Conservation (phyloP, 768 basidiomycete species). For the Ramaria sp. region DNA sequence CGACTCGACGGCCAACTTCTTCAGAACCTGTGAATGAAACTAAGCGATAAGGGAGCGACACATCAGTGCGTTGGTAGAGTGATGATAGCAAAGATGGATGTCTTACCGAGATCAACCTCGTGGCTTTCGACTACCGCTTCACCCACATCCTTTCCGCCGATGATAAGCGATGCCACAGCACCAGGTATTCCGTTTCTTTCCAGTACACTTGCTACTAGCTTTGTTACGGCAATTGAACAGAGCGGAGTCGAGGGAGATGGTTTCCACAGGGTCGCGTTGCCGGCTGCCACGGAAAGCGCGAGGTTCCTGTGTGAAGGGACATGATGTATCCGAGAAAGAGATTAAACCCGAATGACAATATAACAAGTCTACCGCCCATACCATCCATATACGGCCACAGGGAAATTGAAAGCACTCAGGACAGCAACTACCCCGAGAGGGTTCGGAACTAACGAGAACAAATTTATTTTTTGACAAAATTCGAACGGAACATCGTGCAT, state of each 20-base stretch:
- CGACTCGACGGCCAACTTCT: conserved; percentile 75
- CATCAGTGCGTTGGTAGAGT: not conserved
- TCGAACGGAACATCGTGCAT: not conserved
- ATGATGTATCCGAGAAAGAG: conserved; percentile 10
- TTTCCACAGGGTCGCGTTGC: conserved; percentile 94
- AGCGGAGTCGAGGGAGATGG: conserved; percentile 84
- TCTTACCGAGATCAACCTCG: conserved; percentile 68
- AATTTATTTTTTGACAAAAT: not conserved
- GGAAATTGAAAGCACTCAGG: conserved; percentile 93
- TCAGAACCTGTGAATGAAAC: conserved; percentile 97
- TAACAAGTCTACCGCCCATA: conserved; percentile 20
- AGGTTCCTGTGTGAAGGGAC: conserved; percentile 56
- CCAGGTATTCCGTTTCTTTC: conserved; percentile 77
- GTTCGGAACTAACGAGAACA: conserved; percentile 60
- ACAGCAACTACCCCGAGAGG: conserved; percentile 69
- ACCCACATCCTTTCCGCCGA: conserved; percentile 74
- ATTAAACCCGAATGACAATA: not conserved
- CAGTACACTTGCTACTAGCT: conserved; percentile 70
- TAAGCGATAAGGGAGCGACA: conserved; percentile 26
- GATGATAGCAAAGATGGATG: not conserved
- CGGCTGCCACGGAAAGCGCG: conserved; percentile 75
- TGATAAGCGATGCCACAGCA: conserved; percentile 72
- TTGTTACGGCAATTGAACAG: conserved; percentile 84
- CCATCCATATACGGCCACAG: conserved; percentile 90
- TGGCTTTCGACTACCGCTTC: conserved; percentile 63